Conservation (phyloP, 2,329 filamentous ascomycete genomes). For the Pseudogymnoascus sp. region DNA sequence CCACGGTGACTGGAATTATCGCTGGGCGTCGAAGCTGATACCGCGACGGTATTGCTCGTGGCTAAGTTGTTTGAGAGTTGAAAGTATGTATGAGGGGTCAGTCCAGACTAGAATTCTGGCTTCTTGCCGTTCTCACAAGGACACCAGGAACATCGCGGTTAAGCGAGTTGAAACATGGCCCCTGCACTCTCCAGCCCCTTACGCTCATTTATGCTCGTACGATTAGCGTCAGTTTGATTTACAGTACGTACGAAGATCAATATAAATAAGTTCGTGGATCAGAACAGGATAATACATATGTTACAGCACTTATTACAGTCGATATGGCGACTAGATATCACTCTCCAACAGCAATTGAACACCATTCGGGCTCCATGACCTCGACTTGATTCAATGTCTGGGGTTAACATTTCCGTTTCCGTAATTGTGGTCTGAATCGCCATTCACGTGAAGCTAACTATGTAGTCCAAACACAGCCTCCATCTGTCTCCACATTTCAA, state of each 20-base stretch:
- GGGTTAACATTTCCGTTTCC: neutral
- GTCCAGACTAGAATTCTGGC: conserved; percentile 4
- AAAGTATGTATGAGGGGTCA: conserved; percentile 6
- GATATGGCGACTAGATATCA: neutral
- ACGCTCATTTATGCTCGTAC: conserved; percentile 6
- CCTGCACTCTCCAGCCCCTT: conserved; percentile 6
- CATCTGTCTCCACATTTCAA: conserved; percentile 1
- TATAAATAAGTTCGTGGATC: neutral
- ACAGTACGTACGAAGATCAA: conserved; percentile 7
- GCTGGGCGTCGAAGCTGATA: neutral
- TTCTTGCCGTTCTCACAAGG: conserved; percentile 7
- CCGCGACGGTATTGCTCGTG: neutral
- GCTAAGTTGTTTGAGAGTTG: neutral
- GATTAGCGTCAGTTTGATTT: conserved; percentile 6
- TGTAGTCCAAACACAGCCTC: conserved; percentile 8
- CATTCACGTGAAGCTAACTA: conserved; percentile 2
- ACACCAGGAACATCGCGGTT: conserved; percentile 5
- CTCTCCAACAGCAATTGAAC: neutral
- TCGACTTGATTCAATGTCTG: neutral
- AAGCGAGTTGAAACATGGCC: conserved; percentile 9
- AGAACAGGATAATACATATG: neutral
- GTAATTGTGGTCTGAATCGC: conserved; percentile 5
- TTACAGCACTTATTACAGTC: neutral
- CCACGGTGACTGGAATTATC: neutral
- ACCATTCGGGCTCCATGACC: neutral